These are phyloP conservation scores for Barbatosphaeria neglecta DNA, from an alignment of 495 filamentous ascomycete species.

Conservation along the genomic window DNA sequence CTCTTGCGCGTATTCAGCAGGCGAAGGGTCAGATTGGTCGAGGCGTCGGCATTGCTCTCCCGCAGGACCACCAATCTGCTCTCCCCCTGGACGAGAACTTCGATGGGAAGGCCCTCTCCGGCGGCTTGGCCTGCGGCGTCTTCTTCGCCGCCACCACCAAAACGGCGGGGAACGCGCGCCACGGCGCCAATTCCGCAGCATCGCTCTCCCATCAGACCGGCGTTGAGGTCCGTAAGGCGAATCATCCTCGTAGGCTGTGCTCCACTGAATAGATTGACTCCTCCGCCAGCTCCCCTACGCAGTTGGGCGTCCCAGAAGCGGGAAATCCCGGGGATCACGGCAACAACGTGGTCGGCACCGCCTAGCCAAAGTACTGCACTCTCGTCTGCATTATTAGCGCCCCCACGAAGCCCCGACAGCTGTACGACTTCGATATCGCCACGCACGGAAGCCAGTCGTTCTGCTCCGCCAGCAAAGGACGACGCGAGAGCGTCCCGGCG, in stretches of 20 bases:
- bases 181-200: conserved; percentile 49
- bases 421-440: conserved; percentile 56
- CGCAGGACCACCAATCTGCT: conserved; percentile 50
- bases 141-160: conserved; percentile 8
- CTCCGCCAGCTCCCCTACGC: conserved; percentile 47
- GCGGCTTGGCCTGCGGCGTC: not conserved
- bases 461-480: conserved; percentile 16
- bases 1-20: conserved; percentile 18
- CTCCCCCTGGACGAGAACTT: conserved; percentile 55
- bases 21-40: conserved; percentile 16
- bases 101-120: conserved; percentile 32
- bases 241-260: conserved; percentile 33
- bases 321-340: conserved; percentile 50
- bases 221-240: conserved; percentile 35
- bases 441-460: conserved; percentile 23
- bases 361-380: conserved; percentile 57
- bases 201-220: conserved; percentile 53
- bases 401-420: conserved; percentile 28
- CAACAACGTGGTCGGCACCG: conserved; percentile 44
- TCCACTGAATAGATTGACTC: conserved; percentile 46
- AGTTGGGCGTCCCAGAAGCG: conserved; percentile 52
- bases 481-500: conserved; percentile 38
- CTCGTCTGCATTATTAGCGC: conserved; percentile 47
- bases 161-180: conserved; percentile 18
- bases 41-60: conserved; percentile 25